A percentile compares a stretch with the other conserved stretches of the same genome.
phyloP scores from a whole-genome alignment of 2,329 filamentous ascomycete species.

The Alternaria rosae region DNA sequence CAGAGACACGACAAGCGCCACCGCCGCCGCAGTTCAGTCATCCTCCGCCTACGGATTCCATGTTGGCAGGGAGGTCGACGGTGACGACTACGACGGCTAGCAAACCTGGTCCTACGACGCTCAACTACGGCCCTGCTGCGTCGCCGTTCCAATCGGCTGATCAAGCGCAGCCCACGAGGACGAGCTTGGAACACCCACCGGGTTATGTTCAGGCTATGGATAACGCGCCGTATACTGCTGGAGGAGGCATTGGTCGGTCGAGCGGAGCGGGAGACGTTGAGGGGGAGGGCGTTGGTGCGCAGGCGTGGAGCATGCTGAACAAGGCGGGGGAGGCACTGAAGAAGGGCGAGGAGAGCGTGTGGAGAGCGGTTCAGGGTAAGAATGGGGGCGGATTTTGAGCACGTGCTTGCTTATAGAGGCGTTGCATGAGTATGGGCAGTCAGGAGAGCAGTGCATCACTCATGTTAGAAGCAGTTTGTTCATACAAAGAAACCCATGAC shows the following conservation, averaged over 20 bases:
- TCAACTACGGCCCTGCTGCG: conserved; percentile 48
- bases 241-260: conserved; percentile 47
- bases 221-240: conserved; percentile 50
- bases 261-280: conserved; percentile 20
- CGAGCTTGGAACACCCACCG: conserved; percentile 53
- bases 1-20: conserved; percentile 35
- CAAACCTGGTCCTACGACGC: conserved; percentile 46
- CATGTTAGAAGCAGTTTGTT: conserved; percentile 6
- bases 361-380: conserved; percentile 44
- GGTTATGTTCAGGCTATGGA: conserved; percentile 57
- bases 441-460: background rate
- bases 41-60: conserved; percentile 48
- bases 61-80: conserved; percentile 51
- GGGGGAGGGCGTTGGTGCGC: conserved; percentile 37
- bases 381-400: conserved; percentile 12
- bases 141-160: conserved; percentile 38
- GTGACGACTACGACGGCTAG: conserved; percentile 31
- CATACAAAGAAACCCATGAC: conserved; percentile 41
- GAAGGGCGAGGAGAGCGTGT: conserved; percentile 47
- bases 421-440: background rate
- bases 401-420: background rate
- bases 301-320: conserved; percentile 45
- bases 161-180: conserved; percentile 10
- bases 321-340: conserved; percentile 48
- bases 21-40: conserved; percentile 51